Base-by-base conservation (phyloP, 2,329 filamentous ascomycete species). In the Furcasterigmium furcatum region DNA sequence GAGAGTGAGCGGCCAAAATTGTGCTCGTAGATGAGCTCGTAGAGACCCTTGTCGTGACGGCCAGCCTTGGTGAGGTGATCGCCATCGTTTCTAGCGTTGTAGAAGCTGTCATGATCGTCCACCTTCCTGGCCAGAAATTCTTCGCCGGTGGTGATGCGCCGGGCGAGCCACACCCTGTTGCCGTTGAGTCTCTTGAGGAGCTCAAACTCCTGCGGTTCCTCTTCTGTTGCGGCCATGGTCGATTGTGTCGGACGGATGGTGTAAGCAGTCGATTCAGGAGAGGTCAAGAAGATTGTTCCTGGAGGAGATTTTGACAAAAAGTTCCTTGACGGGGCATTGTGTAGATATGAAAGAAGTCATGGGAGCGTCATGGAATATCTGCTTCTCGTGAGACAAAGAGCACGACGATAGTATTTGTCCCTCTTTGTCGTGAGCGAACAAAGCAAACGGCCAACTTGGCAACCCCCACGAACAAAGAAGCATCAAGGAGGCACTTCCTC, bases 131-230 rank as follows among this genome's bases (percentile, higher is more conserved):
- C 68, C 18, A 73, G 50, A 49, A 67, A 66, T 32, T 58, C 49
- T 32, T 62, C 57, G 40, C 58, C 56, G 41, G 65, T 60, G 7
- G 54, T 51, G n/a, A 39, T 36, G 38, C 60, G 57, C 13, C 52
- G 49, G 35, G 68, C 63, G 25, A 69, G 52, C 60, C 60, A 66
- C 14, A 61, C 49, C 38, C 56, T 52, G n/a, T n/a, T n/a, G n/a
- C 57, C 43, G 5, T 48, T 48, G 20, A 65, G 43, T 40, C 53
- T 44, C 34, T 64, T 62, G 49, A 61, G 21, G n/a, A 65, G 58
- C 19, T 56, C 55, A 44, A 67, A 62, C 13, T 48, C 40, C 16
- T 52, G 48, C 38, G 44, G 7, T 46, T 36, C 7, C 7, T 27
- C 24, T 27, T 27, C 24, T 27, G 24, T 27, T 36, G 16, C 16